Conservation (phyloP, 768 basidiomycete species). For the Rhizopogon sp. region DNA sequence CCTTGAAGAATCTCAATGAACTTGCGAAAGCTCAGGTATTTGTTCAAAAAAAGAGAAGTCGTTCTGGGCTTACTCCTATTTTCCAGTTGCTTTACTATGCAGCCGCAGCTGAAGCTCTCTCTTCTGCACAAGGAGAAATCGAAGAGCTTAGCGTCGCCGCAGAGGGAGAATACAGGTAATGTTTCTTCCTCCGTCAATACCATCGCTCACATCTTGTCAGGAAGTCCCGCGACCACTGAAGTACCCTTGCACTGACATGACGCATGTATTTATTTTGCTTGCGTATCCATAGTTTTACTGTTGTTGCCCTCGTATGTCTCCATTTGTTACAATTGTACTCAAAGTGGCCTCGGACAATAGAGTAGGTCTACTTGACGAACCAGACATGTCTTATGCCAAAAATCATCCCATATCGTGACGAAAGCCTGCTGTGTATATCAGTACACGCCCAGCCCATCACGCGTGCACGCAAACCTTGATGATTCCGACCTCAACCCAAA, state of each 20-base stretch:
- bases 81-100: slow-evolving; percentile 66
- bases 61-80: neutral
- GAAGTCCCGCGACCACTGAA: slow-evolving; percentile 89
- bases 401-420: too few species aligned
- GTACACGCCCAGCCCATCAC: too few species aligned
- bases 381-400: neutral
- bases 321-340: neutral
- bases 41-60: neutral
- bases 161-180: slow-evolving; percentile 89
- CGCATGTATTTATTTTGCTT: neutral
- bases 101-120: slow-evolving; percentile 73
- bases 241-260: slow-evolving; percentile 30
- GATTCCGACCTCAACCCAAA: too few species aligned
- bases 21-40: slow-evolving; percentile 84
- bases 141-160: slow-evolving; percentile 91
- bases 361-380: neutral
- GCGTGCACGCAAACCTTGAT: too few species aligned
- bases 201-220: slow-evolving; percentile 31
- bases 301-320: neutral
- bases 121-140: slow-evolving; percentile 83
- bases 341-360: neutral
- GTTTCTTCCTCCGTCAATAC: slow-evolving; percentile 3
- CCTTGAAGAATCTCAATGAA: slow-evolving; percentile 89
- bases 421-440: too few species aligned
- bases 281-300: neutral